Base-by-base conservation (phyloP, 2,329 filamentous ascomycete species). In the Metarhizium guizhouense region DNA sequence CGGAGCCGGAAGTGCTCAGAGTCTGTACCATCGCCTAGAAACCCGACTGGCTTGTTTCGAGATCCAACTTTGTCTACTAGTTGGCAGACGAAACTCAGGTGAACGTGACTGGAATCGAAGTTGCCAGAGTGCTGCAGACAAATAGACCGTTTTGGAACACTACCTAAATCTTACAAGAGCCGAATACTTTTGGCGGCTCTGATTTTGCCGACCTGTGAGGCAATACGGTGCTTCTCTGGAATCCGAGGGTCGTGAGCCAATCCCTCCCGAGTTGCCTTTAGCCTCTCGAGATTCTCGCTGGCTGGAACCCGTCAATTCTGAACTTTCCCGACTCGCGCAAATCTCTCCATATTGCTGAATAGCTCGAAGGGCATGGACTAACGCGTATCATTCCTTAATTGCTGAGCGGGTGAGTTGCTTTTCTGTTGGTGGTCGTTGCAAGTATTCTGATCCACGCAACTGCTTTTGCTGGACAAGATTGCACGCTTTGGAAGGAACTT, bases 291-390 rank as follows among this genome's bases (percentile, higher is more conserved):
- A 13, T 18, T 25, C 6, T 43, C 18, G 18, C 20, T 18, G 42
- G n/a, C 8, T 32, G 30, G 36, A 18, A 4, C 18, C 13, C 6
- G 13, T 38, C 11, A 47, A 6, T 13, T 45, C 34, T 20, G 51
- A 32, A 48, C 47, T 32, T 54, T 53, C 3, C 18, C 47, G 47
- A 43, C 47, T 48, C 11, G 36, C 47, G 55, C 52, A 34, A 42
- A 43, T 42, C 30, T 42, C 20, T 51, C 13, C 47, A 25, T 5
- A 16, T 51, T 20, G 40, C 30, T 45, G 47, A 20, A 16, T 51
- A 20, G 45, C 29, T 53, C 34, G 34, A 53, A 13, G 56, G 18
- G 38, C n/a, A 54, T 56, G 47, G 52, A 32, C 48, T 51, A 54
- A 14, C 36, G 36, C 25, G 29, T 10, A 13, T 51, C 47, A 8